phyloP scores from a whole-genome alignment of 352 stramenopile genomes.

The Pseudoperonospora humuli region DNA sequence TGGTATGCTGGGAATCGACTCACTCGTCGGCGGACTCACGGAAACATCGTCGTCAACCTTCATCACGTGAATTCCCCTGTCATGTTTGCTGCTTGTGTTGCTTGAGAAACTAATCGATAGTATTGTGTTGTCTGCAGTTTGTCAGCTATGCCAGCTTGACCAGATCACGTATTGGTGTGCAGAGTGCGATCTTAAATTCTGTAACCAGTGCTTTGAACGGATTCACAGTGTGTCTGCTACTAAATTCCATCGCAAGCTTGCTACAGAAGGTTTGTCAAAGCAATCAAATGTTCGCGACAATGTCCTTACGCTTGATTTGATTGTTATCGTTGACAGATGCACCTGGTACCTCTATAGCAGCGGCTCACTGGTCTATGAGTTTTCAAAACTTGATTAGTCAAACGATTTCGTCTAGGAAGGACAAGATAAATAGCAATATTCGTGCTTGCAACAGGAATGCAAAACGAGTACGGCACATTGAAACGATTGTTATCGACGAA shows the following conservation, averaged over 20 bases:
- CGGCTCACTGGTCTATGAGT: conserved; percentile 35
- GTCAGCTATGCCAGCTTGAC: conserved; percentile 49
- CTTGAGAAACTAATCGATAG: background rate
- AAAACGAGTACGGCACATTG: conserved; percentile 49
- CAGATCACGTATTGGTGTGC: conserved; percentile 40
- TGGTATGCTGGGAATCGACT: conserved; percentile 16
- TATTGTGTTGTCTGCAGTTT: conserved; percentile 25
- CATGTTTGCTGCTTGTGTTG: background rate
- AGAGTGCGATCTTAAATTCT: conserved; percentile 64
- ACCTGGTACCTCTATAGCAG: conserved; percentile 30
- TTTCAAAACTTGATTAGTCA: conserved; percentile 38
- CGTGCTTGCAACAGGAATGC: conserved; percentile 2
- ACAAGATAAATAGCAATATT: background rate
- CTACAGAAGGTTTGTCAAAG: conserved; percentile 32
- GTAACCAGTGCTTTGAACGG: conserved; percentile 31
- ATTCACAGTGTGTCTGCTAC: conserved; percentile 38
- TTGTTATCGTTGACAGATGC: conserved; percentile 22
- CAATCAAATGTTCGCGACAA: no score
- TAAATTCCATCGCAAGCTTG: conserved; percentile 30
- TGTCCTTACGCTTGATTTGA: background rate
- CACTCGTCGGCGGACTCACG: conserved; percentile 10
- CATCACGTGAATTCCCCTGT: conserved; percentile 25
- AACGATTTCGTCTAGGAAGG: conserved; percentile 17
- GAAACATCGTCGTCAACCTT: conserved; percentile 16
- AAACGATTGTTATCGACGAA: conserved; percentile 58